Evolutionary conservation across 306 rosid genomes (phyloP).

Genomic region (Cicer judaicum): DNA sequence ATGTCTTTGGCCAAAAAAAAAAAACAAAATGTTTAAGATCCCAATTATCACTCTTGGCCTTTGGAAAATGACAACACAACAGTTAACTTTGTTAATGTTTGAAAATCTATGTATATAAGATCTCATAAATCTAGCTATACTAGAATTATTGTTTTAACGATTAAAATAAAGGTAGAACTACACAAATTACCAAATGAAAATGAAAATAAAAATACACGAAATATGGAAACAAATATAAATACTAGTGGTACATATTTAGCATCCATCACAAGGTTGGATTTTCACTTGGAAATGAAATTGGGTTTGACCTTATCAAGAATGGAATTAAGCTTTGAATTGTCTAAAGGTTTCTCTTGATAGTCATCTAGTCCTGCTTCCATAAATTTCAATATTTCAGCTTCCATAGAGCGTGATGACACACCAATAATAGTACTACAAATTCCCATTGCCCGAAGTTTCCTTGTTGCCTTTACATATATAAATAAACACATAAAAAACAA

Average conservation of each 20-base stretch:
- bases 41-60: too few relatives aligned
- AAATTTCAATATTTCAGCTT: constrained; percentile 52
- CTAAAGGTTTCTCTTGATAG: constrained; percentile 76
- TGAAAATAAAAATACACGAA: background rate
- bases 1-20: too few relatives aligned
- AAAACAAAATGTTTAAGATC: too few relatives aligned
- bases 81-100: too few relatives aligned
- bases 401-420: constrained; percentile 56
- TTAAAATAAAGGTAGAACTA: background rate
- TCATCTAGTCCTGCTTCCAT: constrained; percentile 77
- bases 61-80: too few relatives aligned
- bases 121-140: too few relatives aligned
- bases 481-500: background rate
- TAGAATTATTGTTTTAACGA: too few relatives aligned
- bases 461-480: constrained; percentile 64
- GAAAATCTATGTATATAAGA: too few relatives aligned
- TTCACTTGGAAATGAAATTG: background rate
- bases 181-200: background rate
- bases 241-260: background rate
- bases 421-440: constrained; percentile 73
- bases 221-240: background rate
- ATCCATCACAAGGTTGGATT: background rate
- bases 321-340: constrained; percentile 53
- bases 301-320: constrained; percentile 52
- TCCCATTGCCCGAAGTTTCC: constrained; percentile 70